A percentile compares a stretch with the other conserved stretches of the same genome.
These are phyloP conservation scores for Hypoxylon lenormandii DNA, from an alignment of 495 filamentous ascomycete species.

Conservation along the genomic window DNA sequence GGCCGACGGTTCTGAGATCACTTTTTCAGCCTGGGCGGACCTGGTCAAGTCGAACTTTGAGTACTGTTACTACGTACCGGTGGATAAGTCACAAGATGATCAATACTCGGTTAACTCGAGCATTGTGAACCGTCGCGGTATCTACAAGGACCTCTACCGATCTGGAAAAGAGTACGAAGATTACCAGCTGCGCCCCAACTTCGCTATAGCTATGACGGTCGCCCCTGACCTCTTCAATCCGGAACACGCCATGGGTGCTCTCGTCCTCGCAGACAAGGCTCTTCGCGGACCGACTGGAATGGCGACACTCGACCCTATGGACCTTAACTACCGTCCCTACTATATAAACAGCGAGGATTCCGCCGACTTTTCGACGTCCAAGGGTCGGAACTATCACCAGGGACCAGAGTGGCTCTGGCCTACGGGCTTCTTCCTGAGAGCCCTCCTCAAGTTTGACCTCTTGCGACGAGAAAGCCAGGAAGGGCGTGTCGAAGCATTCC, in stretches of 20 bases:
- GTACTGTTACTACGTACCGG: conserved; percentile 85
- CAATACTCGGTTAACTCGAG: conserved; percentile 82
- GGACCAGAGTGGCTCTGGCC: conserved; percentile 99
- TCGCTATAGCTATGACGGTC: conserved; percentile 94
- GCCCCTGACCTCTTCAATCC: conserved; percentile 88
- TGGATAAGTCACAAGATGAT: conserved; percentile 72
- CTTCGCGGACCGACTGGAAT: conserved; percentile 91
- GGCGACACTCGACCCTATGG: conserved; percentile 91
- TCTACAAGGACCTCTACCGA: conserved; percentile 96
- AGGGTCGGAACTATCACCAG: conserved; percentile 97
- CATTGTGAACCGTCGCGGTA: conserved; percentile 86
- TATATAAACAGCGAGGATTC: conserved; percentile 96
- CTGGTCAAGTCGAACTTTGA: conserved; percentile 90
- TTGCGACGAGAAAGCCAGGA: conserved; percentile 70
- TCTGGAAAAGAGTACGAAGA: conserved; percentile 96
- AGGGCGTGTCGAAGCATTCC: conserved; percentile 83
- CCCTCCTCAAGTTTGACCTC: conserved; percentile 89
- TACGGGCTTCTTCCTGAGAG: conserved; percentile 91
- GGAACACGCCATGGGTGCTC: conserved; percentile 77
- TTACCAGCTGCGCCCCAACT: conserved; percentile 95
- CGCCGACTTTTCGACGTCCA: conserved; percentile 85
- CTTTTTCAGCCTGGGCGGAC: conserved; percentile 82
- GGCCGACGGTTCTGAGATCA: conserved; percentile 69
- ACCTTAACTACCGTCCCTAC: conserved; percentile 90
- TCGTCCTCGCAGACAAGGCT: conserved; percentile 79